phyloP scores from a whole-genome alignment of 2,329 filamentous ascomycete genomes.

The Arthroderma uncinatum region DNA sequence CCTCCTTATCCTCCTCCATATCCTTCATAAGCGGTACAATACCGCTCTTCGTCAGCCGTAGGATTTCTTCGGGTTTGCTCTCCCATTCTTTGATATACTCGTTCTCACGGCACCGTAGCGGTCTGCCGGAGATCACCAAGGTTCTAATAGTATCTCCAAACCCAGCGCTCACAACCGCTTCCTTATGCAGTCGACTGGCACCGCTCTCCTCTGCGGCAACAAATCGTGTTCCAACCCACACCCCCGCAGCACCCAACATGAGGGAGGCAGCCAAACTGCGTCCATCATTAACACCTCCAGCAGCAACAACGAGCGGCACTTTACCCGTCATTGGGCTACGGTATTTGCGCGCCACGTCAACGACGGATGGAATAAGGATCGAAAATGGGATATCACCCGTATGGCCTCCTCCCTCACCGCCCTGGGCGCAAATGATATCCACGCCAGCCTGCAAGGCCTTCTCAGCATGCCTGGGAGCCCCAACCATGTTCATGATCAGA shows the following conservation, averaged over 20 bases:
- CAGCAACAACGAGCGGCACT: constrained; percentile 71
- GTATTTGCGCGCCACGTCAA: constrained; percentile 68
- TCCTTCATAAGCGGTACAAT: constrained; percentile 74
- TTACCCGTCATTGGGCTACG: constrained; percentile 58
- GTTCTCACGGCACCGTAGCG: constrained; percentile 69
- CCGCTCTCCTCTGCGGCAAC: constrained; percentile 73
- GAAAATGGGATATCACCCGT: constrained; percentile 77
- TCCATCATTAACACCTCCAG: constrained; percentile 77
- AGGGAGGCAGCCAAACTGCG: constrained; percentile 67
- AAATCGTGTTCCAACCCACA: constrained; percentile 92
- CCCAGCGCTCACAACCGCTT: constrained; percentile 65
- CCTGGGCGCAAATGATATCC: constrained; percentile 85
- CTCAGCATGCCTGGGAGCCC: constrained; percentile 77
- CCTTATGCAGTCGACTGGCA: constrained; percentile 71
- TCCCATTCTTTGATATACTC: constrained; percentile 80
- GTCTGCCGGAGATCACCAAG: constrained; percentile 69
- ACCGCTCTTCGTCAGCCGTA: constrained; percentile 61
- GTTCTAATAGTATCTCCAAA: constrained; percentile 75
- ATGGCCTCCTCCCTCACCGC: constrained; percentile 86
- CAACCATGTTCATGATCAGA: constrained; percentile 94
- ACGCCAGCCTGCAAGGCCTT: constrained; percentile 81
- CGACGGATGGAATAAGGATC: constrained; percentile 78
- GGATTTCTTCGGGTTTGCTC: constrained; percentile 59
- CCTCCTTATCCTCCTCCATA: constrained; percentile 66
- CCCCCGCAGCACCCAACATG: constrained; percentile 78